phyloP scores from a whole-genome alignment of 768 basidiomycete genomes.

The Amanita exitialis region DNA sequence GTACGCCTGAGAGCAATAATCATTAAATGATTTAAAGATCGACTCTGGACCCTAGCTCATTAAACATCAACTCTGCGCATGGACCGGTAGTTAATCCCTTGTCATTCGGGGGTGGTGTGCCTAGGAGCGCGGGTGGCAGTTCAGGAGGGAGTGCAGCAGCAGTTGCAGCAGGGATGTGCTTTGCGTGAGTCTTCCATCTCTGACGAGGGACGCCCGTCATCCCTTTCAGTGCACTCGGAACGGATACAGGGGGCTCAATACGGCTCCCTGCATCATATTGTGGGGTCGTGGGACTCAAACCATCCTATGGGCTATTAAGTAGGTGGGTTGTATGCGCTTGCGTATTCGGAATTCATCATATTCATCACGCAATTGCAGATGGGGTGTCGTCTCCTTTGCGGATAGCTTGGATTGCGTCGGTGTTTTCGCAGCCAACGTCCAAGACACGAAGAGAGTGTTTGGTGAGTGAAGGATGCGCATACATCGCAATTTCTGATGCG shows the following conservation, averaged over 20 bases:
- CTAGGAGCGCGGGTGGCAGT: slow-evolving; percentile 79
- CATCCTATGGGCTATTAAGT: slow-evolving; percentile 87
- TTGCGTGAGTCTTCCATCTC: slow-evolving; percentile 48
- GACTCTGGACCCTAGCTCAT: slow-evolving; percentile 39
- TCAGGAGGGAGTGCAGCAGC: slow-evolving; percentile 95
- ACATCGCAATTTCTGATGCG: not conserved
- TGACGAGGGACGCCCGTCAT: not conserved
- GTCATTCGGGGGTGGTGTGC: slow-evolving; percentile 11
- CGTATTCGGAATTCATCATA: not conserved
- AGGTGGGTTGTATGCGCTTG: slow-evolving; percentile 35
- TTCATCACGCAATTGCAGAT: slow-evolving; percentile 45
- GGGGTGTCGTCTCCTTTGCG: slow-evolving; percentile 89
- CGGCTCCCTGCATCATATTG: slow-evolving; percentile 93
- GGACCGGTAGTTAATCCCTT: slow-evolving; percentile 79
- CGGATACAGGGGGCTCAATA: slow-evolving; percentile 93
- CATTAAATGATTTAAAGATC: not conserved
- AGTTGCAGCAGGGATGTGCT: slow-evolving; percentile 76
- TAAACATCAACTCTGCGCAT: slow-evolving; percentile 64
- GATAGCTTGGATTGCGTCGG: slow-evolving; percentile 96
- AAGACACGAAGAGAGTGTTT: slow-evolving; percentile 44
- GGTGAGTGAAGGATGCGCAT: slow-evolving; percentile 30
- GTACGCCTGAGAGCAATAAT: slow-evolving; percentile 27
- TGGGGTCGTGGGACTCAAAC: slow-evolving; percentile 86
- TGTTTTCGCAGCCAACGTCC: slow-evolving; percentile 50
- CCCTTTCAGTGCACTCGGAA: slow-evolving; percentile 65